Conservation (phyloP, 345 rosid genomes). For the Dipteronia sinensis region DNA sequence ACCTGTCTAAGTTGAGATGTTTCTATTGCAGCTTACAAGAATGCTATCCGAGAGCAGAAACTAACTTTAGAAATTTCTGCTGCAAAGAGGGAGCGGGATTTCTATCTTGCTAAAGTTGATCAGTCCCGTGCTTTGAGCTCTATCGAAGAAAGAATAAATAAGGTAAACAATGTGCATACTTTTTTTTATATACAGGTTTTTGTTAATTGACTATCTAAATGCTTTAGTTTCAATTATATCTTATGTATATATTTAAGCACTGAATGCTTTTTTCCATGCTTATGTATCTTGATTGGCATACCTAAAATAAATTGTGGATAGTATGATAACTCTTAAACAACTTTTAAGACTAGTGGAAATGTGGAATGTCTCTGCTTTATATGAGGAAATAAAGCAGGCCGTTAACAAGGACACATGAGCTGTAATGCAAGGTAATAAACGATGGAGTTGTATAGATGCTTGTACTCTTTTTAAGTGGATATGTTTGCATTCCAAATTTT, state of each 20-base stretch:
- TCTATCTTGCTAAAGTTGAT: conserved; percentile 79
- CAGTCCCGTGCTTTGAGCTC: conserved; percentile 63
- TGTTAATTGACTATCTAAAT: background rate
- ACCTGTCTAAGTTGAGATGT: conserved; percentile 27
- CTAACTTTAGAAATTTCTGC: conserved; percentile 79
- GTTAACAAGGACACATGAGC: background rate
- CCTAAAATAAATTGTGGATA: background rate
- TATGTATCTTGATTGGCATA: background rate
- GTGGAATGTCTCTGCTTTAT: background rate
- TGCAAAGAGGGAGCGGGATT: conserved; percentile 91
- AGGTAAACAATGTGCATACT: conserved; percentile 45
- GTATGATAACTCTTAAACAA: background rate
- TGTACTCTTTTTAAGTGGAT: background rate
- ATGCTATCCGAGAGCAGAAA: conserved; percentile 78
- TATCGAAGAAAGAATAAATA: conserved; percentile 75
- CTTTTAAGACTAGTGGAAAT: background rate
- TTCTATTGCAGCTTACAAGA: conserved; percentile 69
- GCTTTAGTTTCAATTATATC: background rate
- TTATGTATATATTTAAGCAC: background rate
- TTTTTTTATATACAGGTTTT: background rate
- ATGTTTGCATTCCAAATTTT: no score
- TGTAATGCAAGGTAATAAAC: background rate
- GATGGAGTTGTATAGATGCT: background rate
- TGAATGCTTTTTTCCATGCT: background rate
- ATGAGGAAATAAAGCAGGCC: background rate